Percentiles rank a stretch among this genome's conserved stretches.
Evolutionary conservation across 768 basidiomycete genomes (phyloP).

Genomic region (Cystofilobasidium ferigula): DNA sequence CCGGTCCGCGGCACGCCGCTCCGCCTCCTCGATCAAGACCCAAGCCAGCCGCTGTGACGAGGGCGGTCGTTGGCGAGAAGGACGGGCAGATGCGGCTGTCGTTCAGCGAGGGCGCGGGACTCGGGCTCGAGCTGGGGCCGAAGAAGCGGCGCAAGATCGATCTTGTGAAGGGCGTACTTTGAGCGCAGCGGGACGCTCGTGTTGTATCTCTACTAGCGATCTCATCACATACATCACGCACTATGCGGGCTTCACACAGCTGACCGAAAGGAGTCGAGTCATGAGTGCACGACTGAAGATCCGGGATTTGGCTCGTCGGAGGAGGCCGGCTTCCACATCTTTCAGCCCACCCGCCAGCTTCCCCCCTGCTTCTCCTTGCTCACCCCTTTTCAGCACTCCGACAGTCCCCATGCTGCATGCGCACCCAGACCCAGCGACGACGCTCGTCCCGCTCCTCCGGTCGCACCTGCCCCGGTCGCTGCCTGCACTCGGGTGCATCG

Average conservation of each 20-base stretch:
- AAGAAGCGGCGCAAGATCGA: not conserved
- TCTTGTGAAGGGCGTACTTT: not conserved
- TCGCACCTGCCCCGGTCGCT: slow-evolving; percentile 13
- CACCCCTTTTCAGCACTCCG: no score
- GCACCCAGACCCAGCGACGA: not conserved
- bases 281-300: no score
- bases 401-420: slow-evolving; percentile 4
- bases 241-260: no score
- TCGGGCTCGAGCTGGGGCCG: not conserved
- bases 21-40: not conserved
- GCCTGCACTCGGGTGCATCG: not conserved
- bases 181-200: no score
- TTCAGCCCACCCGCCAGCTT: no score
- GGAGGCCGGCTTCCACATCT: no score
- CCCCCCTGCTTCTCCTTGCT: no score
- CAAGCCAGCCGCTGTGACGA: not conserved
- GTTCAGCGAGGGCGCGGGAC: not conserved
- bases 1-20: not conserved
- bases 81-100: not conserved
- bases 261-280: no score
- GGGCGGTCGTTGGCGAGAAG: not conserved
- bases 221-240: no score
- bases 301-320: no score
- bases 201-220: no score
- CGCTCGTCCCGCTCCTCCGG: not conserved